Percentiles rank a stretch among this genome's conserved stretches.
phyloP scores from a whole-genome alignment of 2,329 filamentous ascomycete genomes.

The Curvularia sp. region DNA sequence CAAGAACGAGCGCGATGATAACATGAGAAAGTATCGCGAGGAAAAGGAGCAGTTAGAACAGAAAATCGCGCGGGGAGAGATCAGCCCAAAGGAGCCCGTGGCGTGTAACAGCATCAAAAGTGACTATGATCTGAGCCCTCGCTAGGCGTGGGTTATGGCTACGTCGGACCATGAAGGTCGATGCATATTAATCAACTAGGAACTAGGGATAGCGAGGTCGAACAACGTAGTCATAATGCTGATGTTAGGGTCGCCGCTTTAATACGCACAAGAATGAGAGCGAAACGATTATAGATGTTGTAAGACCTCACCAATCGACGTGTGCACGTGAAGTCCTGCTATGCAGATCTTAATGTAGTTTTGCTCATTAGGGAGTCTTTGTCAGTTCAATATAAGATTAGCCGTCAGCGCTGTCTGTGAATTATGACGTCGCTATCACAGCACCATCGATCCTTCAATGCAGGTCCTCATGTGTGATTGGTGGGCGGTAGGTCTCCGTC shows the following conservation, averaged over 20 bases:
- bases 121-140: conserved; percentile 8
- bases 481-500: background rate
- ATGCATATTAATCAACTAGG: background rate
- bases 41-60: conserved; percentile 5
- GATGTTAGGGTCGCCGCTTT: background rate
- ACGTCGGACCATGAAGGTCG: background rate
- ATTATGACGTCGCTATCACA: background rate
- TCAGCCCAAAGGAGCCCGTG: conserved; percentile 1
- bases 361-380: background rate
- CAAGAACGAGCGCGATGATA: conserved; percentile 11
- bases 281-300: background rate
- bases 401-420: background rate
- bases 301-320: background rate
- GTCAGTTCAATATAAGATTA: background rate
- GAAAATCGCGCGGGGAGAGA: conserved; percentile 7
- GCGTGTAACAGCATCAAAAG: conserved; percentile 7
- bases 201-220: background rate
- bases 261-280: background rate
- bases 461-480: background rate
- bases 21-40: background rate
- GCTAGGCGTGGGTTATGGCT: conserved; percentile 26
- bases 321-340: background rate
- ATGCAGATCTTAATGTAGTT: background rate
- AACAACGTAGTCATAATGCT: background rate
- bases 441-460: background rate